These are phyloP conservation scores for Sugiyamaella mastotermitis DNA, from an alignment of 805 yeast species.

Conservation along the genomic window DNA sequence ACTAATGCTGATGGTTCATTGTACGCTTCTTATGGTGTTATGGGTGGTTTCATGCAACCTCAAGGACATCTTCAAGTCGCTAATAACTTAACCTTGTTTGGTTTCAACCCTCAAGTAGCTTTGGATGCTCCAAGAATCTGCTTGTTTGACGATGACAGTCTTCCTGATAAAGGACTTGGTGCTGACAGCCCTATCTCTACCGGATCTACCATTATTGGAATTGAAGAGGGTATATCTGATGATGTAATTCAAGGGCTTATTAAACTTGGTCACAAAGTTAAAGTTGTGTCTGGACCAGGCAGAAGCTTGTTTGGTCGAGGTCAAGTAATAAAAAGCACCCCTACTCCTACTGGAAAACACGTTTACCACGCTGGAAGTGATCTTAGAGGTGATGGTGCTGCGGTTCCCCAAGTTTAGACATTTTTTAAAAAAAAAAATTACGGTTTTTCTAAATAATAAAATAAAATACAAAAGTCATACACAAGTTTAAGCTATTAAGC, in stretches of 20 bases:
- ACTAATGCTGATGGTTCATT: conserved; percentile 41
- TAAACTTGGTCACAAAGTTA: conserved; percentile 53
- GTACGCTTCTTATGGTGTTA: conserved; percentile 71
- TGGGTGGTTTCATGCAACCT: conserved; percentile 88
- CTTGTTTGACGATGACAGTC: conserved; percentile 49
- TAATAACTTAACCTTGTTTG: conserved; percentile 56
- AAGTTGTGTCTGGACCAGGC: conserved; percentile 35
- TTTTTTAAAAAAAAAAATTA: too few species aligned
- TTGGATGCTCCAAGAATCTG: conserved; percentile 72
- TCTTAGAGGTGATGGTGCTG: conserved; percentile 80
- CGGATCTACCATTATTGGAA: conserved; percentile 46
- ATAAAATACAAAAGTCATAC: background rate
- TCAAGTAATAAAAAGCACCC: conserved; percentile 51
- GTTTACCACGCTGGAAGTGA: conserved; percentile 71
- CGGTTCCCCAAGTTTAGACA: conserved; percentile 44
- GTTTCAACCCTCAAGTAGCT: conserved; percentile 64
- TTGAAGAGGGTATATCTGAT: conserved; percentile 59
- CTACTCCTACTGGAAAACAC: conserved; percentile 32
- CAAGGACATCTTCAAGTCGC: conserved; percentile 79
- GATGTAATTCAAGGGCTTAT: conserved; percentile 42
- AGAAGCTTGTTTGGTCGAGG: conserved; percentile 41
- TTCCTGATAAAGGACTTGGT: conserved; percentile 47
- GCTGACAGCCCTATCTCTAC: conserved; percentile 61
- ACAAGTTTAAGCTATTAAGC: background rate
- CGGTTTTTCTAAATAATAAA: too few species aligned